Base-by-base conservation (phyloP, 495 filamentous ascomycete species). In the Friedmanniomyces simplex region DNA sequence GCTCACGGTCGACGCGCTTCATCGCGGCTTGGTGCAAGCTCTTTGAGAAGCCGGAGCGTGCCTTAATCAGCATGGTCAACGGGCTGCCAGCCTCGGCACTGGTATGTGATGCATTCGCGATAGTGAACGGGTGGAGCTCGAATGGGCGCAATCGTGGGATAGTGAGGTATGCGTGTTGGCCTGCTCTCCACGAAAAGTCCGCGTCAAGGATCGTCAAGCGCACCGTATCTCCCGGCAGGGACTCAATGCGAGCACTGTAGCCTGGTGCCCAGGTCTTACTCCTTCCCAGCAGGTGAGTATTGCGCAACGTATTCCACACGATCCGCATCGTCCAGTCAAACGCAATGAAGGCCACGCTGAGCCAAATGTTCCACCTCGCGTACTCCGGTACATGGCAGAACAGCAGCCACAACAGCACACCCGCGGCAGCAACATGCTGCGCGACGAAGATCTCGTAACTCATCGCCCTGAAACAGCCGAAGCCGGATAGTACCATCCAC, bases 101-200 rank as follows among this genome's bases (percentile, higher is more conserved):
- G 1, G 30, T 2, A 16, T 45, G 2, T 14, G 20, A 25, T 24
- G 41, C 39, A 48, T 58, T 62, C 1, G 60, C 60, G 24, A 62
- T 62, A 21, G 67, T 69, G 53, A 69, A 69, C 1, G 67, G 67
- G 36, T 69, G 67, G 3, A 60, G 11, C 52, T 66, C 67, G 0
- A 67, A 47, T 0, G 56, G 49, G 0, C 65, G 50, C 18, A 69
- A 39, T 24, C 54, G 39, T 13, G 67, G 67, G 0, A 69, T 48
- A 14, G 52, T 54, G 8, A 67, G 21, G 26, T 62, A 57, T 1
- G 57, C 46, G 34, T 69, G 65, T 47, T 69, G 67, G 5, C 67
- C 67, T 1, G 67, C 57, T 49, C 30, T 53, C 67, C 67, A 69
- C 22, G 1, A 16, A 39, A 69, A 62, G 24, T 42, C 41, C n/a